Conservation (phyloP, 2,329 filamentous ascomycete genomes). For the Colletotrichum sublineola region DNA sequence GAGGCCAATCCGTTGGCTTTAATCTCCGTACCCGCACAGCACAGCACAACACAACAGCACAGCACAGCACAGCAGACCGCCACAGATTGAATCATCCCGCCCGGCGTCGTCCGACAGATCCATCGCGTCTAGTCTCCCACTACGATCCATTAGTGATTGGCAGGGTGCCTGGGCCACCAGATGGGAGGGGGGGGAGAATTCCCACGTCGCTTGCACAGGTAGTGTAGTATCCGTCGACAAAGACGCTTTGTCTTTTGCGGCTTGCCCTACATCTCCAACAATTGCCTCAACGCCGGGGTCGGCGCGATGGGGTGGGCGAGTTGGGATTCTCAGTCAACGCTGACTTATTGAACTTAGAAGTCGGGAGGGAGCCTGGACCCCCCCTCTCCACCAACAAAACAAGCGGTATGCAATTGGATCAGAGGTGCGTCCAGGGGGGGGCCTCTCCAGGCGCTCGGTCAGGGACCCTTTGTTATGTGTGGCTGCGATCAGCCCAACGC, state of each 20-base stretch:
- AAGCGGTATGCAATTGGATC: constrained; percentile 29
- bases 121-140: constrained; percentile 24
- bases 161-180: neutral
- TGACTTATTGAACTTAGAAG: constrained; percentile 32
- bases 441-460: constrained; percentile 8
- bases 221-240: neutral
- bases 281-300: constrained; percentile 6
- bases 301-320: constrained; percentile 2
- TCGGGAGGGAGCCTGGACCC: constrained; percentile 5
- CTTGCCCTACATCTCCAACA: constrained; percentile 2
- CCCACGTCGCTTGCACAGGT: neutral
- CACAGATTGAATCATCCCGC: constrained; percentile 29
- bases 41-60: constrained; percentile 21
- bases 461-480: constrained; percentile 18
- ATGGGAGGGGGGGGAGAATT: neutral
- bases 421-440: constrained; percentile 15
- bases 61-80: constrained; percentile 32
- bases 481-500: constrained; percentile 21
- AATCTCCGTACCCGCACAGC: constrained; percentile 19
- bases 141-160: constrained; percentile 13
- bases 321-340: constrained; percentile 24
- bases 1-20: constrained; percentile 32
- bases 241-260: constrained; percentile 21
- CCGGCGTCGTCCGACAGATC: constrained; percentile 36
- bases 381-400: constrained; percentile 15